Evolutionary conservation across 352 stramenopile genomes (phyloP), one percentile per base, ranked within the genome.

Genomic region (Thalassiosira oceanica): DNA sequence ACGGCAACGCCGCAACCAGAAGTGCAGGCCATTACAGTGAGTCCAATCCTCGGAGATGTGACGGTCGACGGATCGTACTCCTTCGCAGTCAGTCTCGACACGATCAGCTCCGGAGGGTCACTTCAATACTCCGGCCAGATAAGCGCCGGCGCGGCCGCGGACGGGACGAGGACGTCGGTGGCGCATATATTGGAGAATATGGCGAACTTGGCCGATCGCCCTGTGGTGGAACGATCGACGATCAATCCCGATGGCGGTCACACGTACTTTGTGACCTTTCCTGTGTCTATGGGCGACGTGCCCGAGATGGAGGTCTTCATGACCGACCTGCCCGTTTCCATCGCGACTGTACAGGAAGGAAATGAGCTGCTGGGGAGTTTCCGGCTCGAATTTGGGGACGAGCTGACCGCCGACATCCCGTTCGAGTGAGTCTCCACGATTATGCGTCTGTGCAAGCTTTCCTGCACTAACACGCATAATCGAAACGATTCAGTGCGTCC

Each of bases 31-130:
- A 92, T 97, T 71, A 94, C 89, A 28, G 93, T 94, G 5, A 82
- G 79, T 7, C 91, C 92, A 13, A 92, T 92, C 6, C 85, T 85
- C 0, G 92, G 91, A 21, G 67, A 93, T 72, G 21, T 82, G 24
- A 67, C 53, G 4, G 53, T 81, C 43, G 65, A 81, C 54, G 48
- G 95, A 2, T 90, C 88, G 2, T 93, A 94, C 1, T 89, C 92
- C 20, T 97, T 97, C 73, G 94, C 94, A 31, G 42, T 98, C 28
- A 87, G 92, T 37, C 71, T 98, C 0, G 92, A 98, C 61, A 97
- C 93, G 1, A 96, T 82, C 3, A 43, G 68, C 3, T 86, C 54
- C 0, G 93, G 93, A 4, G 94, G 94, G 10, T 96, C 88, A 27
- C 67, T 93, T 0, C 93, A 97, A 68, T 90, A 94, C 39, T 97